phyloP scores from a whole-genome alignment of 768 basidiomycete genomes.

The Postia placenta region DNA sequence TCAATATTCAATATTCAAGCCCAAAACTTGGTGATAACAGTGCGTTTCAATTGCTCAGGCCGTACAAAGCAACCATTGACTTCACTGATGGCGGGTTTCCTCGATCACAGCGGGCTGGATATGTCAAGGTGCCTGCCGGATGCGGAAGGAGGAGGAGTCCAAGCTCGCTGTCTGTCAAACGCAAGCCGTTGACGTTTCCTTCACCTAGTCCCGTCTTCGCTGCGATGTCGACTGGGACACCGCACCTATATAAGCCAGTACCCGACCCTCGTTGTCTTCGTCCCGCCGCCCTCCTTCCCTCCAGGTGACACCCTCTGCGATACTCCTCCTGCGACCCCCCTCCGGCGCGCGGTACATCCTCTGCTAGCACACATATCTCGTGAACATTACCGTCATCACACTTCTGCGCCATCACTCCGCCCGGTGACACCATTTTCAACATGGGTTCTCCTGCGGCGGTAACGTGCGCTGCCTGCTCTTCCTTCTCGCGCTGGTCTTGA shows the following conservation, averaged over 20 bases:
- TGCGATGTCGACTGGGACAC: no score
- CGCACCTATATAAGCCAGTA: no score
- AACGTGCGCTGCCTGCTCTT: constrained; percentile 1
- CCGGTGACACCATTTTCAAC: no score
- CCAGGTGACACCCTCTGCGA: not conserved
- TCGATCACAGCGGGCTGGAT: no score
- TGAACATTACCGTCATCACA: not conserved
- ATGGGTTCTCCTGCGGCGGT: constrained; percentile 3
- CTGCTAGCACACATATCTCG: no score
- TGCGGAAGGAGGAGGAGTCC: not conserved
- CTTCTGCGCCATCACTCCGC: not conserved
- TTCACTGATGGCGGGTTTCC: no score
- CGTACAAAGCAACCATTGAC: no score
- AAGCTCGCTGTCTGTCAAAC: constrained; percentile 1
- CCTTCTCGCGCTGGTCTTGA: not conserved
- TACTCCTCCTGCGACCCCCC: not conserved
- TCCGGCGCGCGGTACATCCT: no score
- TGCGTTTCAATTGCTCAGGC: no score
- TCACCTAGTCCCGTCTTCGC: not conserved
- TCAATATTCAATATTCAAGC: not conserved
- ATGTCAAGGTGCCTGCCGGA: not conserved
- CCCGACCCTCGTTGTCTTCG: not conserved
- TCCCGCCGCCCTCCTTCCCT: not conserved
- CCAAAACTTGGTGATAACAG: no score
- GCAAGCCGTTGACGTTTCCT: not conserved